A percentile compares a stretch with the other conserved stretches of the same genome.
Conservation (phyloP, 495 filamentous ascomycete species). For the Aspergillus steynii region DNA sequence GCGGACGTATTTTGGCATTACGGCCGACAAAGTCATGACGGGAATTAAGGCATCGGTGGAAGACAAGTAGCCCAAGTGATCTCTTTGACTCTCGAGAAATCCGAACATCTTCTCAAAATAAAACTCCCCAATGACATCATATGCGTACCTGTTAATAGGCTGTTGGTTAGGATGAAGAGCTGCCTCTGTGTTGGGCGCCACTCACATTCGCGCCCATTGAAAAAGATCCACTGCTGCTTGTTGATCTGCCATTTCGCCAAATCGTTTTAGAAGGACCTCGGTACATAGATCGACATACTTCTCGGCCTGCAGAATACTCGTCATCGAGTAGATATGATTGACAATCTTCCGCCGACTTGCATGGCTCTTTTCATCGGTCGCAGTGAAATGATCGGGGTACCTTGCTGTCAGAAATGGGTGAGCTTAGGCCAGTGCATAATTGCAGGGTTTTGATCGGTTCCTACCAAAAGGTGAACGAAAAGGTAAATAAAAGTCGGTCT, state of each 20-base stretch:
- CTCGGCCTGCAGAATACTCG: slow-evolving; percentile 31
- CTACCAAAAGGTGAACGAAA: slow-evolving; percentile 20
- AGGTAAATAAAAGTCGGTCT: slow-evolving; percentile 23
- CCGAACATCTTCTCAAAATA: slow-evolving; percentile 40
- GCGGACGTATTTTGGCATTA: slow-evolving; percentile 27
- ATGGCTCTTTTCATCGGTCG: slow-evolving; percentile 28
- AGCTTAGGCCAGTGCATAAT: not conserved
- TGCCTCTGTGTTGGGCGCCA: not conserved
- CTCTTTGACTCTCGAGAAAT: slow-evolving; percentile 26
- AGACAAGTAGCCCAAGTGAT: slow-evolving; percentile 21
- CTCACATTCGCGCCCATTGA: slow-evolving; percentile 20
- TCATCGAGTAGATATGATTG: slow-evolving; percentile 32
- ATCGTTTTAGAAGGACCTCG: slow-evolving; percentile 21
- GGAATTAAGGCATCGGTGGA: slow-evolving; percentile 26
- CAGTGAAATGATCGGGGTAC: slow-evolving; percentile 22
- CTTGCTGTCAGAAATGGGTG: slow-evolving; percentile 8
- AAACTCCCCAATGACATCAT: slow-evolving; percentile 39
- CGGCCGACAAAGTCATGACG: slow-evolving; percentile 23
- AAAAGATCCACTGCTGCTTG: slow-evolving; percentile 23
- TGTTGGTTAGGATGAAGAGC: not conserved
- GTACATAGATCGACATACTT: slow-evolving; percentile 28
- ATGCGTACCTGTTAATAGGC: slow-evolving; percentile 29
- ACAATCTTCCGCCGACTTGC: slow-evolving; percentile 31
- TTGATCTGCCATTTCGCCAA: slow-evolving; percentile 24
- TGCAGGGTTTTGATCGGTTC: not conserved